These are phyloP conservation scores for Myxozyma melibiosi DNA, from an alignment of 805 yeast species.

Conservation along the genomic window DNA sequence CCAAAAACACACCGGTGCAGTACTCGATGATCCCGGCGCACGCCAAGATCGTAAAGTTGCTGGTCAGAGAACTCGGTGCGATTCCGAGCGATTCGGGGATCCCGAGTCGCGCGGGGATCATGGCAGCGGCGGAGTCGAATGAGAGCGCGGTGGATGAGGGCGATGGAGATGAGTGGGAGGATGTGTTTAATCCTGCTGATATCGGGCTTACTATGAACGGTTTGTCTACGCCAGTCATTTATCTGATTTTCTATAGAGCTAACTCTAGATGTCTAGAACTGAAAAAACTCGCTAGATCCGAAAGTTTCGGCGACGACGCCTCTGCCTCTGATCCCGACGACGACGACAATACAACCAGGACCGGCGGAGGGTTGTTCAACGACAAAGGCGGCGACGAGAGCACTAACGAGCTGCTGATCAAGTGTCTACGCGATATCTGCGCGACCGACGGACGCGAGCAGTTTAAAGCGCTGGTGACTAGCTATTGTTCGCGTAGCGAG, in stretches of 20 bases:
- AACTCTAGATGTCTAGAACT: slow-evolving; percentile 8
- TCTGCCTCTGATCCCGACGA: slow-evolving; percentile 31
- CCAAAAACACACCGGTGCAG: slow-evolving; percentile 58
- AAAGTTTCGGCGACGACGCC: slow-evolving; percentile 14
- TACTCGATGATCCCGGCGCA: slow-evolving; percentile 70
- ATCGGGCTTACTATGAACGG: slow-evolving; percentile 34
- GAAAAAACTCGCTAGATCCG: slow-evolving; percentile 23
- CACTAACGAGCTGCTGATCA: slow-evolving; percentile 18
- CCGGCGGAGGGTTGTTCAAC: slow-evolving; percentile 42
- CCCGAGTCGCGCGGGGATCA: slow-evolving; percentile 39
- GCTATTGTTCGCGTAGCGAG: slow-evolving; percentile 16
- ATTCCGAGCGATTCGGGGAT: slow-evolving; percentile 59
- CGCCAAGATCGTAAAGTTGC: slow-evolving; percentile 69
- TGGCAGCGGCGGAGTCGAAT: slow-evolving; percentile 23
- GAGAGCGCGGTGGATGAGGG: slow-evolving; percentile 37
- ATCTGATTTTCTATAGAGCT: slow-evolving; percentile 6
- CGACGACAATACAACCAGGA: slow-evolving; percentile 45
- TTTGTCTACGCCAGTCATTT: slow-evolving; percentile 5
- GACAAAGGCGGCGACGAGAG: slow-evolving; percentile 24
- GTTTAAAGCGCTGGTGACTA: slow-evolving; percentile 5
- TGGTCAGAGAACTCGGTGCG: slow-evolving; percentile 67
- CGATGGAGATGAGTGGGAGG: slow-evolving; percentile 49
- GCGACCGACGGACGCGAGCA: slow-evolving; percentile 10
- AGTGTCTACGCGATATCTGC: slow-evolving; percentile 7
- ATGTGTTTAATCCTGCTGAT: slow-evolving; percentile 36